phyloP scores from a whole-genome alignment of 2,329 filamentous ascomycete genomes.

The Macrophomina phaseolina region DNA sequence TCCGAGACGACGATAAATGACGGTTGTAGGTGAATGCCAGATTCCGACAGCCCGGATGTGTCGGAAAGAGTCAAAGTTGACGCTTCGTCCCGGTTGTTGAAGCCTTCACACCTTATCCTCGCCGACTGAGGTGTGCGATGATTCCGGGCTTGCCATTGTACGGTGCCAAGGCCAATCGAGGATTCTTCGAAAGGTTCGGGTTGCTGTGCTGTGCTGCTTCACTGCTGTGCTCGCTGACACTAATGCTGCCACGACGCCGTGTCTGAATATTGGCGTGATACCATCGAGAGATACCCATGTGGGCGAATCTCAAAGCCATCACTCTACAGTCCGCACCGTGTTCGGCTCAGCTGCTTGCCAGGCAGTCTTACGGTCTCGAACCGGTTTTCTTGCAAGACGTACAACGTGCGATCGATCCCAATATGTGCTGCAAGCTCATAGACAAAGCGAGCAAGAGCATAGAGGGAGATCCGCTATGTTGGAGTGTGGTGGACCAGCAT shows the following conservation, averaged over 20 bases:
- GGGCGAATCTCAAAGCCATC: constrained; percentile 25
- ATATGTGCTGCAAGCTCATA: constrained; percentile 45
- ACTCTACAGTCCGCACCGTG: constrained; percentile 36
- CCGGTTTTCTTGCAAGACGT: constrained; percentile 27
- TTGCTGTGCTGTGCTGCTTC: constrained; percentile 33
- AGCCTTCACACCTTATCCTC: constrained; percentile 5
- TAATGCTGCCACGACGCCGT: constrained; percentile 29
- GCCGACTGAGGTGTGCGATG: constrained; percentile 18
- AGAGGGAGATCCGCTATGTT: constrained; percentile 33
- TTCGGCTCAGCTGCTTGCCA: constrained; percentile 32
- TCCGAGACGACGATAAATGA: neutral
- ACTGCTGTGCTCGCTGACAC: constrained; percentile 62
- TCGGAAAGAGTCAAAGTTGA: neutral
- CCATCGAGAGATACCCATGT: constrained; percentile 15
- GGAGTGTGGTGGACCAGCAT: constrained; percentile 28
- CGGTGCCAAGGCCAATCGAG: neutral
- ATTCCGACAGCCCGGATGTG: neutral
- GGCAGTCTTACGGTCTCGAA: constrained; percentile 29
- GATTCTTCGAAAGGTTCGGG: neutral
- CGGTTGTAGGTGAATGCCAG: neutral
- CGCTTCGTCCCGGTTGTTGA: constrained; percentile 1
- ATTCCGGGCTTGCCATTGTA: neutral
- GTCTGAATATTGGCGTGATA: constrained; percentile 20
- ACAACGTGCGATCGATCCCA: constrained; percentile 23
- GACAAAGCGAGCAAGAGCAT: constrained; percentile 37